These are phyloP conservation scores for Camelina laxa DNA, from an alignment of 345 rosid species.

Conservation along the genomic window DNA sequence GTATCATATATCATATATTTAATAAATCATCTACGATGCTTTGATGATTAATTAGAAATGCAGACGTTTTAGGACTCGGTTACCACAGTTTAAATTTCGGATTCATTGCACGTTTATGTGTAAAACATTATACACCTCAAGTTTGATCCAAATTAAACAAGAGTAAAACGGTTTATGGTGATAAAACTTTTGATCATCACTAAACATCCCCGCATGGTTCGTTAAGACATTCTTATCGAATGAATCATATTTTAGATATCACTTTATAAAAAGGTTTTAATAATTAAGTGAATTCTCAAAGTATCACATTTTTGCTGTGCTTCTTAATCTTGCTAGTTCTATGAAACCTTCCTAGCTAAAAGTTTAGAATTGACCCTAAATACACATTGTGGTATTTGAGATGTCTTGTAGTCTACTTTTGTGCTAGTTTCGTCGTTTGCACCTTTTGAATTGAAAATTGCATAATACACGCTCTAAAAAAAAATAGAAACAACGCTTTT, in stretches of 20 bases:
- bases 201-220: background rate
- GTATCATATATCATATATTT: background rate
- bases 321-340: too few species aligned
- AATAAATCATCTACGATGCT: background rate
- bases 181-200: background rate
- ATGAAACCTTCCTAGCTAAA: background rate
- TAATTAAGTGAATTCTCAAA: background rate
- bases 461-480: background rate
- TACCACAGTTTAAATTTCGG: background rate
- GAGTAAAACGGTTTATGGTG: background rate
- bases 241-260: background rate
- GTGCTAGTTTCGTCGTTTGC: background rate
- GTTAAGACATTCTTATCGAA: background rate
- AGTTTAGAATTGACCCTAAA: background rate
- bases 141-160: background rate
- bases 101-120: conserved; percentile 3
- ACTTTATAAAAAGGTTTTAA: background rate
- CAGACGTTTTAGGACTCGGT: conserved; percentile 1
- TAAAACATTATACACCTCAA: background rate
- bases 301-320: background rate
- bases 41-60: background rate
- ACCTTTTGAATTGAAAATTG: background rate
- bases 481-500: background rate
- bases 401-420: background rate
- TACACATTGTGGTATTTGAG: background rate